These are phyloP conservation scores for Cladorrhinum sp. DNA, from an alignment of 2,329 filamentous ascomycete genomes.

Conservation along the genomic window DNA sequence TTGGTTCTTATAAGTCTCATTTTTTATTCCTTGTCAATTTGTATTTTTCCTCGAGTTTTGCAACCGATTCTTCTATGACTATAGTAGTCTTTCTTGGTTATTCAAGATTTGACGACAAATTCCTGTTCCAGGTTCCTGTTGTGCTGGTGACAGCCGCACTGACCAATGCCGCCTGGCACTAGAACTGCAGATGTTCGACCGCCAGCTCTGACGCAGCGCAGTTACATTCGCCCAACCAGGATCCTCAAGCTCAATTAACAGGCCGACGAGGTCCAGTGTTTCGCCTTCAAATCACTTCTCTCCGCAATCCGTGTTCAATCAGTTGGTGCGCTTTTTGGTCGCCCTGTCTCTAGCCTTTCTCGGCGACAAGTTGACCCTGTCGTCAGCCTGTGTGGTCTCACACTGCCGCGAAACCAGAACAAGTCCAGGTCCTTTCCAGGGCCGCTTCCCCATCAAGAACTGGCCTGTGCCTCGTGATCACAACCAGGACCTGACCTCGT, in stretches of 20 bases:
- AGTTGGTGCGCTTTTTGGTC: constrained; percentile 5
- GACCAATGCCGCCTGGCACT: not conserved
- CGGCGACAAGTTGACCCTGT: constrained; percentile 10
- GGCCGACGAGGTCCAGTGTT: constrained; percentile 7
- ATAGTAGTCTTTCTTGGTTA: no score
- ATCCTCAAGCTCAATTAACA: not conserved
- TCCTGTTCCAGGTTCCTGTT: no score
- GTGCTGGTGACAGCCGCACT: not conserved
- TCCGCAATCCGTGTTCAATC: not conserved
- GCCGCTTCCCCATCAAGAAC: constrained; percentile 10
- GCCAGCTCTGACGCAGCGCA: not conserved
- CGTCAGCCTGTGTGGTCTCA: constrained; percentile 15
- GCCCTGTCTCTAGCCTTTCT: constrained; percentile 11
- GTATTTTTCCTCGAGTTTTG: not conserved
- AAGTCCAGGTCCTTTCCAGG: constrained; percentile 11
- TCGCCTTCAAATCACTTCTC: constrained; percentile 10
- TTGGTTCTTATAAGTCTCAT: not conserved
- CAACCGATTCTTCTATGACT: no score
- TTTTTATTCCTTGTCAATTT: not conserved
- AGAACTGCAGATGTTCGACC: not conserved
- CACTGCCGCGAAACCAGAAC: constrained; percentile 14
- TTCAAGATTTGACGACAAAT: no score
- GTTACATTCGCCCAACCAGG: not conserved
- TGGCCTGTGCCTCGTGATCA: constrained; percentile 21
- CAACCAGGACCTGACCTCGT: constrained; percentile 7